Conservation (phyloP, 164 flowering plant genomes). For the Vitis amurensis region DNA sequence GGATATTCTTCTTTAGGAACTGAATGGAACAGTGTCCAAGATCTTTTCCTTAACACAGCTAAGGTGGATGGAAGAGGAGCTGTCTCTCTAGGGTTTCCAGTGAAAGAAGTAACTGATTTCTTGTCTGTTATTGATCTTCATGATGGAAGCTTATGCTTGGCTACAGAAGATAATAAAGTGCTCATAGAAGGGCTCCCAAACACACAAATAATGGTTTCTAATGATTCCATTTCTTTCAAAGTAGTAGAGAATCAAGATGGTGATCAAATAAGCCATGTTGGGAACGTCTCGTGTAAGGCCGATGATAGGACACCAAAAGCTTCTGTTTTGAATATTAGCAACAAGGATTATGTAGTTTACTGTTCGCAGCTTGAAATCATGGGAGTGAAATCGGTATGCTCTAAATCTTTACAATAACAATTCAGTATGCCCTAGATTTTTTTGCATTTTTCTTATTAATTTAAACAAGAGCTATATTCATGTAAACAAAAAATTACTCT, state of each 20-base stretch:
- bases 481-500: too few relatives aligned
- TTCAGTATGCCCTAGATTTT: background rate
- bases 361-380: slow-evolving; percentile 43
- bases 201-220: slow-evolving; percentile 14
- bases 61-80: slow-evolving; percentile 35
- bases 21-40: slow-evolving; percentile 28
- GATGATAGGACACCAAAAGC: background rate
- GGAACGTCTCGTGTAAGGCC: slow-evolving; percentile 31
- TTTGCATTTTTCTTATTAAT: background rate
- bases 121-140: slow-evolving; percentile 25
- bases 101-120: slow-evolving; percentile 20
- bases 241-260: slow-evolving; percentile 7
- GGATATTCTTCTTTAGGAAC: slow-evolving; percentile 34
- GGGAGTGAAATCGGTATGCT: slow-evolving; percentile 51
- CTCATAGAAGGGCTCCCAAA: slow-evolving; percentile 32
- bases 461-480: too few relatives aligned
- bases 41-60: slow-evolving; percentile 28
- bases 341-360: slow-evolving; percentile 21
- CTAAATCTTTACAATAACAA: background rate
- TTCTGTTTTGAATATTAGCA: slow-evolving; percentile 19
- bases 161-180: slow-evolving; percentile 34
- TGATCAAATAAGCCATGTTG: background rate
- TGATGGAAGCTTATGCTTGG: slow-evolving; percentile 41
- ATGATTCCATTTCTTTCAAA: slow-evolving; percentile 23
- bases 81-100: slow-evolving; percentile 52